phyloP scores from a whole-genome alignment of 768 basidiomycete species.

The Mycena vitilis region DNA sequence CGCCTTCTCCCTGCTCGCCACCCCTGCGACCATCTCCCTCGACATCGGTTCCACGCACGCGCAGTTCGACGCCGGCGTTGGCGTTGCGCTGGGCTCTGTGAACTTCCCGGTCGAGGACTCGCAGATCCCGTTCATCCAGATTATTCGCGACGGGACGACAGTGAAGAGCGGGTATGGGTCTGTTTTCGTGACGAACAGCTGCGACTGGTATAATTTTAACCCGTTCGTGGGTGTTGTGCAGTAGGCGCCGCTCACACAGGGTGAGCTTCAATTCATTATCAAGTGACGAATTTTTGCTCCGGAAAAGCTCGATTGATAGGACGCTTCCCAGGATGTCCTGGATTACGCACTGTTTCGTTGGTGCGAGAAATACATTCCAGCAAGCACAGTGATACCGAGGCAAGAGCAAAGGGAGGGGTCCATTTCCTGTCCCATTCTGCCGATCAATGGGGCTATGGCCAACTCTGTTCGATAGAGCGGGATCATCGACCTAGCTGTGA shows the following conservation, averaged over 20 bases:
- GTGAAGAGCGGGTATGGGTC: slow-evolving; percentile 34
- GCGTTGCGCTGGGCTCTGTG: slow-evolving; percentile 39
- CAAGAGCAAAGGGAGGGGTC: too few species aligned
- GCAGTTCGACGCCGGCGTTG: slow-evolving; percentile 35
- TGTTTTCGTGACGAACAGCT: slow-evolving; percentile 38
- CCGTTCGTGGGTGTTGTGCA: slow-evolving; percentile 39
- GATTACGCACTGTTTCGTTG: too few species aligned
- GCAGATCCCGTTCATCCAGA: slow-evolving; percentile 43
- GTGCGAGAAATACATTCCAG: too few species aligned
- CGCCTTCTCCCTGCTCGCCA: slow-evolving; percentile 49
- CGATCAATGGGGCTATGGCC: too few species aligned
- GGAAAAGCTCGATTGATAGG: too few species aligned
- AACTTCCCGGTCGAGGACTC: slow-evolving; percentile 40
- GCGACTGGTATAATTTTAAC: slow-evolving; percentile 44
- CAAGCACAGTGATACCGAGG: too few species aligned
- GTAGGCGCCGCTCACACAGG: slow-evolving; percentile 4
- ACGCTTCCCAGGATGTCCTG: too few species aligned
- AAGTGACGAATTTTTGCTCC: too few species aligned
- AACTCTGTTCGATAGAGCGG: too few species aligned
- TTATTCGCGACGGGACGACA: slow-evolving; percentile 38
- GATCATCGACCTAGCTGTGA: too few species aligned
- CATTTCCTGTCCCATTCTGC: too few species aligned
- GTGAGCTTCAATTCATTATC: too few species aligned
- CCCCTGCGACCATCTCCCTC: slow-evolving; percentile 46
- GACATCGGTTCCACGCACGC: slow-evolving; percentile 41